Evolutionary conservation across 1,139 yeast genomes (phyloP).

Genomic region (Protomyces pachydermus): DNA sequence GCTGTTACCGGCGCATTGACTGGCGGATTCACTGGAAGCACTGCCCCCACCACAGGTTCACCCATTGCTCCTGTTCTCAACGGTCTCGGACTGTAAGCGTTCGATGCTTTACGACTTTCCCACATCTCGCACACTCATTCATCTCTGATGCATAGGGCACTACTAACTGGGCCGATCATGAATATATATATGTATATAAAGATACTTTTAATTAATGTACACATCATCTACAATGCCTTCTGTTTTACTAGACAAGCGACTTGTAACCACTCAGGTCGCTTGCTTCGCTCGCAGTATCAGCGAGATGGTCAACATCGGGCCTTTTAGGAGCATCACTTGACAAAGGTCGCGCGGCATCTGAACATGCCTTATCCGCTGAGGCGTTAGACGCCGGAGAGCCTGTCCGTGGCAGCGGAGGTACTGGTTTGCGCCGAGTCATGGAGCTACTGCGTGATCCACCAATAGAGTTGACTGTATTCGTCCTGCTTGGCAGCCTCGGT

Average conservation of each 20-base stretch:
- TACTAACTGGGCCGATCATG: no score
- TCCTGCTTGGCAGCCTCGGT: conserved; percentile 11
- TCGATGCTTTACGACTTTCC: no score
- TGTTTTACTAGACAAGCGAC: not conserved
- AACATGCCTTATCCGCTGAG: not conserved
- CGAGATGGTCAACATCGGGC: conserved; percentile 2
- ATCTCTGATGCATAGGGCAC: no score
- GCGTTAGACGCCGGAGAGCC: not conserved
- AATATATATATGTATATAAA: no score
- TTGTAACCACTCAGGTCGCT: not conserved
- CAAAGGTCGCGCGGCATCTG: no score
- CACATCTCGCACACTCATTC: no score
- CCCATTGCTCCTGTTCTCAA: no score
- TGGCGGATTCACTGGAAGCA: no score
- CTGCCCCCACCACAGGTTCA: no score
- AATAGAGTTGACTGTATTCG: not conserved
- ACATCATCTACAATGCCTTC: not conserved
- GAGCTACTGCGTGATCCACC: not conserved
- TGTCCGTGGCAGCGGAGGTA: not conserved
- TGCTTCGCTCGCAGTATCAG: not conserved
- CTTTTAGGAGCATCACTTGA: no score
- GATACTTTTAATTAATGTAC: not conserved
- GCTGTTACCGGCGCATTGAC: no score
- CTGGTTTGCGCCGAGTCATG: not conserved
- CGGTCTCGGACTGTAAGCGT: no score